These are phyloP conservation scores for Termitomyces sp. DNA, from an alignment of 768 basidiomycete species.

Conservation along the genomic window DNA sequence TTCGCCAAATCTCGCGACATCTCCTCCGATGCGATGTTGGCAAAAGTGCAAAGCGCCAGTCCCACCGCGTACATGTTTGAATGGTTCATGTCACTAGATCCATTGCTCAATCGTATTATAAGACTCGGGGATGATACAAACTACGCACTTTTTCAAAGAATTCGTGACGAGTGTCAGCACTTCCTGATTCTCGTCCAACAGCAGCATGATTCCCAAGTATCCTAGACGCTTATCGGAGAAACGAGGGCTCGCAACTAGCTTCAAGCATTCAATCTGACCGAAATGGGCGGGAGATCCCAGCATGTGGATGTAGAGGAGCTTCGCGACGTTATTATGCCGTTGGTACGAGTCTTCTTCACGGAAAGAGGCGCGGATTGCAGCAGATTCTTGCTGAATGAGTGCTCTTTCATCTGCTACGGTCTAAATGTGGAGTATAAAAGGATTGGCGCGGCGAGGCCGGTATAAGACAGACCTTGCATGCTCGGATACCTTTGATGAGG, in stretches of 20 bases:
- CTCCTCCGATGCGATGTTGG: conserved; percentile 98
- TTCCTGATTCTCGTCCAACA: conserved; percentile 97
- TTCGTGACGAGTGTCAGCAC: conserved; percentile 97
- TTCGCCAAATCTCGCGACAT: conserved; percentile 98
- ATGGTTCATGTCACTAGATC: conserved; percentile 93
- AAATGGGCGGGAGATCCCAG: conserved; percentile 98
- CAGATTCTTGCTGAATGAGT: conserved; percentile 95
- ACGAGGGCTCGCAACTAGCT: conserved; percentile 89
- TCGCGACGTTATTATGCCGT: conserved; percentile 96
- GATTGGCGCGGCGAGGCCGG: conserved; percentile 6
- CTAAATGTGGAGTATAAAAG: conserved; percentile 34
- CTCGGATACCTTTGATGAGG: conserved; percentile 95
- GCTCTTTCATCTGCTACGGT: conserved; percentile 98
- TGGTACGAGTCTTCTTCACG: conserved; percentile 94
- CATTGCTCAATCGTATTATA: not conserved
- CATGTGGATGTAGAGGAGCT: conserved; percentile 98
- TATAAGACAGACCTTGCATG: conserved; percentile 73
- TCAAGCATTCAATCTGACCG: conserved; percentile 96
- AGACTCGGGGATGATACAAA: not conserved
- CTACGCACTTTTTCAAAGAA: conserved; percentile 88
- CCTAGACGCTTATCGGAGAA: conserved; percentile 96
- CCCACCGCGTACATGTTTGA: conserved; percentile 99
- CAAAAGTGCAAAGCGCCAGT: conserved; percentile 94
- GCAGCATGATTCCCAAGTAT: conserved; percentile 95
- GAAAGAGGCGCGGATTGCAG: conserved; percentile 94